These are phyloP conservation scores for Avena insularis DNA, from an alignment of 176 grass and related monocot genomes.

Conservation along the genomic window DNA sequence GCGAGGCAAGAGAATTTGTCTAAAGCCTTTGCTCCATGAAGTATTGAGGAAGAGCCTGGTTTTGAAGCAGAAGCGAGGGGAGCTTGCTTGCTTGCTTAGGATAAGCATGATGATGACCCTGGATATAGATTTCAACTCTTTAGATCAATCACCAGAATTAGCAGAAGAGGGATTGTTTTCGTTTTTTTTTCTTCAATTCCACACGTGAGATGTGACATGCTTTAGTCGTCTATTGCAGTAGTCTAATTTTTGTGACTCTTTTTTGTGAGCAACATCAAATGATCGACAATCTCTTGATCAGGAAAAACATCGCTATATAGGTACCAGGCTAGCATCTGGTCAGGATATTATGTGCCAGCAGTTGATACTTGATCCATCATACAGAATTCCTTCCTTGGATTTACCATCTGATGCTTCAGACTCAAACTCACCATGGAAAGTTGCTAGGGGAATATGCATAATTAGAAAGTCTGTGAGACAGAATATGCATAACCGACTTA, in stretches of 20 bases:
- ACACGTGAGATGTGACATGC: no score
- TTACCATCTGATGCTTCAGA: constrained; percentile 39
- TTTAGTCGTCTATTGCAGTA: no score
- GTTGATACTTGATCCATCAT: constrained; percentile 72
- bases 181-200: no score
- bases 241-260: no score
- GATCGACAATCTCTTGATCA: constrained; percentile 30
- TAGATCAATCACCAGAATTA: neutral
- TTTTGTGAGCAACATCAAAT: no score
- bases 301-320: constrained; percentile 66
- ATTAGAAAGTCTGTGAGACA: constrained; percentile 58
- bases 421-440: constrained; percentile 41
- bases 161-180: neutral
- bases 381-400: constrained; percentile 60
- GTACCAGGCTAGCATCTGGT: constrained; percentile 80
- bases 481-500: neutral
- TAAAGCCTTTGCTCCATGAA: neutral
- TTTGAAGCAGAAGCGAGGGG: neutral
- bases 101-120: neutral
- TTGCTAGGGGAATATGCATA: constrained; percentile 87
- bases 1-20: neutral
- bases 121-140: neutral
- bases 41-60: neutral
- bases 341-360: constrained; percentile 80
- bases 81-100: neutral